These are phyloP conservation scores for Debaryomyces robertsiae DNA, from an alignment of 1,139 yeast species.

Conservation along the genomic window DNA sequence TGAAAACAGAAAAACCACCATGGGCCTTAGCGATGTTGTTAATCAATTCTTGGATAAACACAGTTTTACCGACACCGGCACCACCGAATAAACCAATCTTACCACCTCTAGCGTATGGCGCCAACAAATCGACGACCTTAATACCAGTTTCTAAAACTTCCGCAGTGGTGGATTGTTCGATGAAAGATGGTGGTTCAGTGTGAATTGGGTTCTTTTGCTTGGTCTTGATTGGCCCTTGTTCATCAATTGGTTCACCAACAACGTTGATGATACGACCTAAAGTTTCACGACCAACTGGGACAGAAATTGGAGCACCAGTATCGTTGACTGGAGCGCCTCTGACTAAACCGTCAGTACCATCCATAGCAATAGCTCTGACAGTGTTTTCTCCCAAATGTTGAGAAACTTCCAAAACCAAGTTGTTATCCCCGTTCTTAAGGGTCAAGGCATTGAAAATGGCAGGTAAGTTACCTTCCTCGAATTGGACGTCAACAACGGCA, in stretches of 20 bases:
- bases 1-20: slow-evolving; percentile 99
- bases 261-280: slow-evolving; percentile 98
- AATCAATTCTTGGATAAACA: slow-evolving; percentile 98
- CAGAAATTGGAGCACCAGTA: slow-evolving; percentile 98
- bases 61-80: slow-evolving; percentile 99
- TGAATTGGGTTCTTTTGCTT: slow-evolving; percentile 96
- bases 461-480: slow-evolving; percentile 96
- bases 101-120: slow-evolving; percentile 99
- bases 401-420: slow-evolving; percentile 94
- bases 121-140: slow-evolving; percentile 98
- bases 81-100: slow-evolving; percentile 99
- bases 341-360: slow-evolving; percentile 99
- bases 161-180: slow-evolving; percentile 96
- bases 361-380: slow-evolving; percentile 99
- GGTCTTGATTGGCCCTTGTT: slow-evolving; percentile 96
- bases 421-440: slow-evolving; percentile 68
- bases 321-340: slow-evolving; percentile 93
- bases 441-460: slow-evolving; percentile 96
- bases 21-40: slow-evolving; percentile 99
- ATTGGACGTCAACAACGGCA: slow-evolving; percentile 99
- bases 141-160: slow-evolving; percentile 99
- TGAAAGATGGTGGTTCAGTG: slow-evolving; percentile 95
- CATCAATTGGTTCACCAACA: slow-evolving; percentile 99
- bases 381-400: slow-evolving; percentile 99
- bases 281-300: slow-evolving; percentile 99